These are phyloP conservation scores for Alternaria sp. DNA, from an alignment of 2,329 filamentous ascomycete species.

Conservation along the genomic window DNA sequence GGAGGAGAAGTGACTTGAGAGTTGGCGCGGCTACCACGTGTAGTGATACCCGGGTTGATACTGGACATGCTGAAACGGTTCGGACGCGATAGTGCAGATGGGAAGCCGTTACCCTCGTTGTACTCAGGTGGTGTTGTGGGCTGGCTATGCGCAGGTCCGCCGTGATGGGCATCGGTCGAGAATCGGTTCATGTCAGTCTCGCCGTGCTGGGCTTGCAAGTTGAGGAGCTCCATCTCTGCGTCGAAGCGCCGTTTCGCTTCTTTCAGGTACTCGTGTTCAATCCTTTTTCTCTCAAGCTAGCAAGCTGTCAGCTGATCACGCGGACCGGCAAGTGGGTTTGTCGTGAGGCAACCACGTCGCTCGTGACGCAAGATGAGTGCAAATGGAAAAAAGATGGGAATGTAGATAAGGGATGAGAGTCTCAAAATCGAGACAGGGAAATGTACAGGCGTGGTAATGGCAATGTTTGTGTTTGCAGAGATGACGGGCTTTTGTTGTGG, in stretches of 20 bases:
- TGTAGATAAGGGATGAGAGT: constrained; percentile 16
- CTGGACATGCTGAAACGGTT: constrained; percentile 91
- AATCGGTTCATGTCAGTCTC: constrained; percentile 86
- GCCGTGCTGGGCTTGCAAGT: constrained; percentile 82
- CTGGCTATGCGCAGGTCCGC: constrained; percentile 78
- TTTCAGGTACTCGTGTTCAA: constrained; percentile 89
- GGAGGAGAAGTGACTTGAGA: constrained; percentile 83
- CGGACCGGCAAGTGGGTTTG: constrained; percentile 25
- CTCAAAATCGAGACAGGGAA: constrained; percentile 27
- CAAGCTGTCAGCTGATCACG: constrained; percentile 40
- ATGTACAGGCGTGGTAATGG: constrained; percentile 31
- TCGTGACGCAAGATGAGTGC: constrained; percentile 15
- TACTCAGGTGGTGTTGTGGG: constrained; percentile 96
- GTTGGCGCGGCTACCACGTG: constrained; percentile 75
- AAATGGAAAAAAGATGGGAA: constrained; percentile 25
- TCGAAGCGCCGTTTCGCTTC: constrained; percentile 91
- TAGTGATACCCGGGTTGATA: constrained; percentile 69
- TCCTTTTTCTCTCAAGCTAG: constrained; percentile 91
- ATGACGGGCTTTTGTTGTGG: constrained; percentile 15
- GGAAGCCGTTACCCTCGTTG: constrained; percentile 78
- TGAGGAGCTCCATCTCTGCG: constrained; percentile 88
- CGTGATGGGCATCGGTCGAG: constrained; percentile 76
- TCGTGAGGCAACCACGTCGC: constrained; percentile 27
- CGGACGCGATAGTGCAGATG: constrained; percentile 80
- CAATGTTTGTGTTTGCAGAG: constrained; percentile 18